phyloP scores from a whole-genome alignment of 306 rosid genomes.

The Pyrus bretschneideri region DNA sequence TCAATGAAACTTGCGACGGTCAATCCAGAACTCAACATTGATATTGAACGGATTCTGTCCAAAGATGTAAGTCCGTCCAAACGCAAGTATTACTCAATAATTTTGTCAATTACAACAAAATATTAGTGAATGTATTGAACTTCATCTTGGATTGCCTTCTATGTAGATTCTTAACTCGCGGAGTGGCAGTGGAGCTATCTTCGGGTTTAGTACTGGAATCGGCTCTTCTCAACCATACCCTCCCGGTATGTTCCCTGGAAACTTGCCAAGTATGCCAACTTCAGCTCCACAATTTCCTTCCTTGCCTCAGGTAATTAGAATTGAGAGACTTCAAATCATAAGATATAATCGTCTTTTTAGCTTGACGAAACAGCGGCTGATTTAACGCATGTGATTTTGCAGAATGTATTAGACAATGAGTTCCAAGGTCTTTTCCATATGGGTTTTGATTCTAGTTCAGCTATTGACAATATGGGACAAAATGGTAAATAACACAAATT shows the following conservation, averaged over 20 bases:
- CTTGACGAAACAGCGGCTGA: constrained; percentile 11
- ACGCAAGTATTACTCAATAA: background rate
- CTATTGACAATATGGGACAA: constrained; percentile 67
- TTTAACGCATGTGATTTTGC: constrained; percentile 7
- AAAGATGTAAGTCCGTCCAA: constrained; percentile 69
- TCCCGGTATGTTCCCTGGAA: constrained; percentile 53
- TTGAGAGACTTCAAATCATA: constrained; percentile 8
- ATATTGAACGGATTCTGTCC: constrained; percentile 72
- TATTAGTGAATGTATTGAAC: background rate
- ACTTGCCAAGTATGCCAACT: constrained; percentile 44
- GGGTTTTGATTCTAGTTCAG: constrained; percentile 68
- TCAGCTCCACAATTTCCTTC: constrained; percentile 59
- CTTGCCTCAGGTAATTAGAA: constrained; percentile 57
- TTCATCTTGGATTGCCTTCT: constrained; percentile 7
- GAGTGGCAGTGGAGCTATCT: constrained; percentile 42
- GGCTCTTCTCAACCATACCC: constrained; percentile 54
- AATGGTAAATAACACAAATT: constrained; percentile 47
- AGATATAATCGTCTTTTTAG: background rate
- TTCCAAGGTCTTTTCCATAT: constrained; percentile 72
- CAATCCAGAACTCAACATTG: constrained; percentile 82
- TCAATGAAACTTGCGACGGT: constrained; percentile 99
- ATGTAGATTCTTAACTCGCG: constrained; percentile 66
- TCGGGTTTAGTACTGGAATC: constrained; percentile 55
- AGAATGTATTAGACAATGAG: constrained; percentile 68
- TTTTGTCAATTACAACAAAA: background rate